A percentile compares a stretch with the other conserved stretches of the same genome.
phyloP scores from a whole-genome alignment of 192 early-diverging fungal species.

The Backusella mclennaniae region DNA sequence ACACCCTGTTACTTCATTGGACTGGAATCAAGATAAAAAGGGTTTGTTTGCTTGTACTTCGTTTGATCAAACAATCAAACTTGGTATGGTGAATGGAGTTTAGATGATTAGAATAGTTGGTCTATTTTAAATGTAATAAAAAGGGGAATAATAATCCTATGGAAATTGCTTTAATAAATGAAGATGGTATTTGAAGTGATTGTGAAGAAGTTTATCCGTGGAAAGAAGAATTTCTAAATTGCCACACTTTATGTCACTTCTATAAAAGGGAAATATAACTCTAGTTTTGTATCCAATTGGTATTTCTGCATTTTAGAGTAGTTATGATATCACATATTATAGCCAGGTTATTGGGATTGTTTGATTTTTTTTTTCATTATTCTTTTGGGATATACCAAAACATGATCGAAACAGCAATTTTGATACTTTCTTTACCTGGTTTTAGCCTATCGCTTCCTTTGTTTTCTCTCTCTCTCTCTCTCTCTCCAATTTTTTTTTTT shows the following conservation, averaged over 20 bases:
- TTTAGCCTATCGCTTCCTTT: too few species aligned
- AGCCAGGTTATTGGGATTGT: too few species aligned
- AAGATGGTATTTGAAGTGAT: too few species aligned
- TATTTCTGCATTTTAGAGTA: neutral
- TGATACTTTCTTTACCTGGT: too few species aligned
- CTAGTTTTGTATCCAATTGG: neutral
- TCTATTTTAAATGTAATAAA: neutral
- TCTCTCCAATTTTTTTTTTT: too few species aligned
- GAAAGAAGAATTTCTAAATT: neutral
- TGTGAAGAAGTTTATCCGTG: too few species aligned
- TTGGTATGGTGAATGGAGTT: conserved; percentile 50
- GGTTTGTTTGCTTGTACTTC: conserved; percentile 63
- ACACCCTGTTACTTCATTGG: conserved; percentile 66
- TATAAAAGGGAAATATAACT: neutral
- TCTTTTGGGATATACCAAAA: too few species aligned
- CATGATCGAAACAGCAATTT: too few species aligned
- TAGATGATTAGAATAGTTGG: neutral
- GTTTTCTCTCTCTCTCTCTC: too few species aligned
- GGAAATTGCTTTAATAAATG: too few species aligned
- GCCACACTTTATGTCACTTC: neutral
- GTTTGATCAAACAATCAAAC: conserved; percentile 66
- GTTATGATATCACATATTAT: neutral
- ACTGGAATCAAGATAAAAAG: conserved; percentile 64
- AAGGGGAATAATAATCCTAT: neutral
- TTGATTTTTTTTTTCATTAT: too few species aligned